Evolutionary conservation across 371 early-diverging fungal genomes (phyloP).

Genomic region (Mucor circinelloides): DNA sequence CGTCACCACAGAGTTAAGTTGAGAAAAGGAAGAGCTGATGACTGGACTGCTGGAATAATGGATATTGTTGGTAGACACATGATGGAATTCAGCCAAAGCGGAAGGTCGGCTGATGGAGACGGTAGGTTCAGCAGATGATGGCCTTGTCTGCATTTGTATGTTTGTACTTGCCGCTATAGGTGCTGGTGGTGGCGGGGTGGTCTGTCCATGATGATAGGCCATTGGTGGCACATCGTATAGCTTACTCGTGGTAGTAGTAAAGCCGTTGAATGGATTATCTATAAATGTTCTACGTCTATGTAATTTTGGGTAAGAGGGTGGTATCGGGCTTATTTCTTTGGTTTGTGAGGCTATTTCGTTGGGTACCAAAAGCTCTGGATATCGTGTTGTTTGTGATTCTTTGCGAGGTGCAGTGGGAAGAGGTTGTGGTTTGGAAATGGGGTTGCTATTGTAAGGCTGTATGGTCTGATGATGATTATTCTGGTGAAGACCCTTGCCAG

Average conservation of each 20-base stretch:
- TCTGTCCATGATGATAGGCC: background rate
- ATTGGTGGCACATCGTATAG: slow-evolving; percentile 30
- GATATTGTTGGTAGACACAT: slow-evolving; percentile 17
- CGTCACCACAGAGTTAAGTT: slow-evolving; percentile 40
- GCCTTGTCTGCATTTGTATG: background rate
- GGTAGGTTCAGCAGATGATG: slow-evolving; percentile 6
- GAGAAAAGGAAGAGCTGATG: slow-evolving; percentile 35
- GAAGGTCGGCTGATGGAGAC: slow-evolving; percentile 14
- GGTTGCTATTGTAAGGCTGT: background rate
- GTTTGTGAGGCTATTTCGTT: background rate
- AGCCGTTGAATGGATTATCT: slow-evolving; percentile 65
- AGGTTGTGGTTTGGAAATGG: slow-evolving; percentile 23
- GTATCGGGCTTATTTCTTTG: slow-evolving; percentile 7
- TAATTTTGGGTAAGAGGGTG: slow-evolving; percentile 17
- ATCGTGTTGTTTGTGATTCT: slow-evolving; percentile 20
- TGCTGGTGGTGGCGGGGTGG: background rate
- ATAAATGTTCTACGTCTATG: slow-evolving; percentile 55
- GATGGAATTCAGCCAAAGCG: slow-evolving; percentile 15
- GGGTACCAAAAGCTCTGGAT: slow-evolving; percentile 12
- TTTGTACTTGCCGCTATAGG: slow-evolving; percentile 1
- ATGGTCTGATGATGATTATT: too few species aligned
- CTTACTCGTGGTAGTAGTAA: slow-evolving; percentile 42
- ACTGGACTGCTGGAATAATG: slow-evolving; percentile 14
- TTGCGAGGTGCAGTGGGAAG: slow-evolving; percentile 27
- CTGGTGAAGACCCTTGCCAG: background rate